These are phyloP conservation scores for Tilletiaria anomala DNA, from an alignment of 1,284 basidiomycete species.

Conservation along the genomic window DNA sequence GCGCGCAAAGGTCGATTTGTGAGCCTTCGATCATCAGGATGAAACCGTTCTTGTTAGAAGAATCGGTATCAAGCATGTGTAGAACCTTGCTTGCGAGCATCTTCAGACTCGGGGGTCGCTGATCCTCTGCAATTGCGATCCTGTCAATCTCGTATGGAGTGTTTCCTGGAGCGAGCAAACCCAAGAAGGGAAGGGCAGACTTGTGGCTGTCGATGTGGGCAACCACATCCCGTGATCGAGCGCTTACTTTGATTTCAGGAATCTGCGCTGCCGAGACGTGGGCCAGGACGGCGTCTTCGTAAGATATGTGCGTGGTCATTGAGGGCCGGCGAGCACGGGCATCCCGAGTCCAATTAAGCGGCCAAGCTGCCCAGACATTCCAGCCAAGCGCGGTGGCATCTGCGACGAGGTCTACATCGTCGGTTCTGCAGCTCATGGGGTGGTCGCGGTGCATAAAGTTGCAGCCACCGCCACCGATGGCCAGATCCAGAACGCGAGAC, in stretches of 20 bases:
- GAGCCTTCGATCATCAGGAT: constrained; percentile 35
- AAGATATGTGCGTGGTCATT: too few species aligned
- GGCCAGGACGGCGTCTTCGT: not conserved
- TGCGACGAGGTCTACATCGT: constrained; percentile 31
- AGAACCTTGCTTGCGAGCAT: constrained; percentile 16
- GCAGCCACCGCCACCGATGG: constrained; percentile 40
- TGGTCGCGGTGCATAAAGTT: constrained; percentile 37
- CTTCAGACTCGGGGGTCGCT: constrained; percentile 8
- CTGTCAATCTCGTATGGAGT: constrained; percentile 36
- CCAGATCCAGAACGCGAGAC: constrained; percentile 33
- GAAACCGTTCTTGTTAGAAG: constrained; percentile 21
- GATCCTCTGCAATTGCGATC: constrained; percentile 12
- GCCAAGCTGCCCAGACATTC: constrained; percentile 10
- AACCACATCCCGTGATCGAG: not conserved
- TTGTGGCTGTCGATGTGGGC: not conserved
- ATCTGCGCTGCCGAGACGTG: not conserved
- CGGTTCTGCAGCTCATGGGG: constrained; percentile 27
- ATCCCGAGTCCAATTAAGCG: too few species aligned
- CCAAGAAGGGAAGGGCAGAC: constrained; percentile 17
- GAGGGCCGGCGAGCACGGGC: too few species aligned
- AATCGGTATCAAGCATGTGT: constrained; percentile 8
- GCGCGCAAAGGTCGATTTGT: constrained; percentile 33
- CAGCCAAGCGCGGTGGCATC: constrained; percentile 18
- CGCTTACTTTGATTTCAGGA: not conserved
- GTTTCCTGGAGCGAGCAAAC: constrained; percentile 18